These are phyloP conservation scores for Leptomonas pyrrhocoris DNA, from an alignment of 208 protist genomes.

Conservation along the genomic window DNA sequence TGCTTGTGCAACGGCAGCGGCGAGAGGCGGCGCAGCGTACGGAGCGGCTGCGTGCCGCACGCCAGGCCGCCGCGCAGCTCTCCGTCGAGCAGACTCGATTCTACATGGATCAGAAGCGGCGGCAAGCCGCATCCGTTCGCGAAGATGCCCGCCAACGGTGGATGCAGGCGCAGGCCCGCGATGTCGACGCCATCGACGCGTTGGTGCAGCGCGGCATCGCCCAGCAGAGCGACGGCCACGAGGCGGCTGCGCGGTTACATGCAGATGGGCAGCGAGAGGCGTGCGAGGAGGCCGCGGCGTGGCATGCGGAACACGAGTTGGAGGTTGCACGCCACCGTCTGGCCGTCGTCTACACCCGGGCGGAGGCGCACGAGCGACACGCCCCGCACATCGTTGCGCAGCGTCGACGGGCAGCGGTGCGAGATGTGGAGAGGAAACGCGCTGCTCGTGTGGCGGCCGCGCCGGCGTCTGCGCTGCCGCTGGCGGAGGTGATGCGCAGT, in stretches of 20 bases:
- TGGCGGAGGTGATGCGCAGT: constrained; percentile 21
- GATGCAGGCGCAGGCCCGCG: constrained; percentile 32
- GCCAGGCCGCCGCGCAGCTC: constrained; percentile 44
- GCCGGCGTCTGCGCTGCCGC: neutral
- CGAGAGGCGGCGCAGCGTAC: constrained; percentile 52
- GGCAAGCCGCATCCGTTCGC: constrained; percentile 37
- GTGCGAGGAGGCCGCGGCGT: constrained; percentile 49
- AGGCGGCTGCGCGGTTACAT: constrained; percentile 6
- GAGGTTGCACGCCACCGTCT: constrained; percentile 54
- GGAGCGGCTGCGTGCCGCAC: constrained; percentile 51
- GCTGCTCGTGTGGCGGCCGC: constrained; percentile 30
- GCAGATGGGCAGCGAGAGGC: constrained; percentile 40
- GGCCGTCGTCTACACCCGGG: constrained; percentile 37
- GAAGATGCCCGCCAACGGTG: constrained; percentile 40
- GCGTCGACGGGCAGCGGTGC: constrained; percentile 37
- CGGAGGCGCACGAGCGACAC: constrained; percentile 28
- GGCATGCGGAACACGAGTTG: constrained; percentile 56
- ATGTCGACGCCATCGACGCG: constrained; percentile 35
- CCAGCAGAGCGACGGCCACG: constrained; percentile 28
- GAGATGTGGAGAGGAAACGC: constrained; percentile 22
- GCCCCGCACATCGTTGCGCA: constrained; percentile 11
- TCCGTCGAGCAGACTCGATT: constrained; percentile 47
- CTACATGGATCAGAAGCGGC: constrained; percentile 55
- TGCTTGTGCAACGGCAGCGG: constrained; percentile 58
- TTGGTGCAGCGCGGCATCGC: constrained; percentile 30